Base-by-base conservation (phyloP, 768 basidiomycete species). In the Xerocomus potaroensis region DNA sequence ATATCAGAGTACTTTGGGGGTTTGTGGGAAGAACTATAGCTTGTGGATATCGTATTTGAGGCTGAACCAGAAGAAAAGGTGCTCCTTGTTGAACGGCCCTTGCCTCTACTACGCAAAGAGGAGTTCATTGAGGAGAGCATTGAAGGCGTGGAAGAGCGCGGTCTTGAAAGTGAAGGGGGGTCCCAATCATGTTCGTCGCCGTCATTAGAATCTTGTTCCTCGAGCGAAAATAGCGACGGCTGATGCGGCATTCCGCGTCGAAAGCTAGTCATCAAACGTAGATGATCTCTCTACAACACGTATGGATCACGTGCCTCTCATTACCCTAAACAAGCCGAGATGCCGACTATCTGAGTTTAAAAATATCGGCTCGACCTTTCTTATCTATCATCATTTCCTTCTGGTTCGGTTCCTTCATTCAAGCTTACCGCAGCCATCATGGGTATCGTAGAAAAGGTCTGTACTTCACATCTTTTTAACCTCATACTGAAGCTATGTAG, bases 371-470 rank as follows among this genome's bases (percentile, higher is more conserved):
- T n/a, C n/a, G n/a, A n/a, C n/a, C n/a, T n/a, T n/a, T n/a, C n/a
- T n/a, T n/a, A n/a, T n/a, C n/a, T n/a, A n/a, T n/a, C n/a, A n/a
- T n/a, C n/a, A n/a, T n/a, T n/a, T n/a, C n/a, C n/a, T n/a, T n/a
- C n/a, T n/a, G n/a, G n/a, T n/a, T n/a, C n/a, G n/a, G n/a, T n/a
- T n/a, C n/a, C n/a, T n/a, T n/a, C n/a, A n/a, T n/a, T n/a, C n/a
- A n/a, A 26, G 19, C 18, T 21, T 16, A 32, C 26, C 37, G 6
- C 33, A 11, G 5, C 36, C 61, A 80, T 54, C 60, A 96, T 97
- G 94, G 94, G 93, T 60, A 81, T 96, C 61, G 76, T 92, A 58
- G 94, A 97, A 71, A 97, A 97, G 83, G 91, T 74, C 19, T n/a
- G 51, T 43, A 14, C 39, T 65, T n/a, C 16, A 30, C 35, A 18